Evolutionary conservation across 257 asterid genomes (phyloP), one percentile per base, ranked within the genome.

Genomic region (Solanum medicagineum): DNA sequence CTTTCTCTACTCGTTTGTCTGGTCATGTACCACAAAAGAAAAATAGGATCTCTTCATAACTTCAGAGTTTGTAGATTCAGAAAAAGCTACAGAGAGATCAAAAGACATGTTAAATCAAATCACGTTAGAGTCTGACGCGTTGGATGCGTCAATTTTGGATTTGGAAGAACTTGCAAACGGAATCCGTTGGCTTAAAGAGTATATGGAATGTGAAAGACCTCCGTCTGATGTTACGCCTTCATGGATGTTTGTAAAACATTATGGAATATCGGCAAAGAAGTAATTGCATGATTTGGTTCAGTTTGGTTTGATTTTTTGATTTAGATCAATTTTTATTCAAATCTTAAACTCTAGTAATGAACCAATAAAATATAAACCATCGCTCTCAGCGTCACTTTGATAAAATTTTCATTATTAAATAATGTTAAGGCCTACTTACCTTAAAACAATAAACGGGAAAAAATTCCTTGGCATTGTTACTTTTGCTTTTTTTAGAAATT

Each of bases 71-170:
- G 42, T 36, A 36, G 6, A 36, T 36, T 4, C 42, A 36, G 6
- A 36, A 36, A 36, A 36, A 36, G 42, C 6, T 36, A 0, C 6
- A 36, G 42, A 36, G 6, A 36, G 42, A 36, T 36, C 42, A 36
- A 36, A 36, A 4, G 42, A 36, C 42, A 36, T 36, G 6, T 36
- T 36, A 36, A 36, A 5, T 4, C 42, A 36, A 36, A 36, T 36
- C 42, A 7, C 42, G 6, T 36, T 36, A 4, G 32, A 63, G 32
- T 85, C 60, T 0, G 53, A 81, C 83, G 44, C 90, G 8, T 5
- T 88, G 70, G 90, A 90, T 53, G 88, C 86, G 29, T 71, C 87
- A 62, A 22, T 90, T 70, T 5, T 83, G 62, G 86, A 85, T 63
- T 81, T 90, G 85, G 90, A 85, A 77, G 88, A 86, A 84, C 60